A percentile compares a stretch with the other conserved stretches of the same genome.
Evolutionary conservation across 2,329 filamentous ascomycete genomes (phyloP).

Genomic region (Apiospora arundinis): DNA sequence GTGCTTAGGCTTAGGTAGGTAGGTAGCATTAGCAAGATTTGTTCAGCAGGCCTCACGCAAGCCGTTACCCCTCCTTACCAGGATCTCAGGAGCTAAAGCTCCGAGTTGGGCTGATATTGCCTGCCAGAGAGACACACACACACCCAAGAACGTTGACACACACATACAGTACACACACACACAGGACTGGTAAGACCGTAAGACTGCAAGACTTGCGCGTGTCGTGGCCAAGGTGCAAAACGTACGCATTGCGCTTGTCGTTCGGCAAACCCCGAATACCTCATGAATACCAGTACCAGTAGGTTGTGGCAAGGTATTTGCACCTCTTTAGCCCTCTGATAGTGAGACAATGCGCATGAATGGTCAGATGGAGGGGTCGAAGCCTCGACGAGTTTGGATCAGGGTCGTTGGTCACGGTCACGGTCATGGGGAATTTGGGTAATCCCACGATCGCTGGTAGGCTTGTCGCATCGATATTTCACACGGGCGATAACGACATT

Average conservation of each 20-base stretch:
- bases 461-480: background rate
- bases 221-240: background rate
- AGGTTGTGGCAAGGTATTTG: no score
- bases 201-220: background rate
- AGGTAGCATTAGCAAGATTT: background rate
- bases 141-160: no score
- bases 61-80: background rate
- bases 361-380: background rate
- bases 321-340: background rate
- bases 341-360: background rate
- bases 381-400: background rate
- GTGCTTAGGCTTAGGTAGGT: background rate
- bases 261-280: slow-evolving; percentile 1
- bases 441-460: background rate
- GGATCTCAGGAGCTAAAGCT: slow-evolving; percentile 1
- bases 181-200: no score
- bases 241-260: background rate
- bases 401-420: background rate
- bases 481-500: background rate
- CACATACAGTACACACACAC: background rate
- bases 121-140: background rate
- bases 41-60: background rate
- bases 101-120: background rate
- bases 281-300: background rate
- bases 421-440: background rate